Conservation (phyloP, 108 stramenopile genomes). For the Pseudonitzschia delicatissima region DNA sequence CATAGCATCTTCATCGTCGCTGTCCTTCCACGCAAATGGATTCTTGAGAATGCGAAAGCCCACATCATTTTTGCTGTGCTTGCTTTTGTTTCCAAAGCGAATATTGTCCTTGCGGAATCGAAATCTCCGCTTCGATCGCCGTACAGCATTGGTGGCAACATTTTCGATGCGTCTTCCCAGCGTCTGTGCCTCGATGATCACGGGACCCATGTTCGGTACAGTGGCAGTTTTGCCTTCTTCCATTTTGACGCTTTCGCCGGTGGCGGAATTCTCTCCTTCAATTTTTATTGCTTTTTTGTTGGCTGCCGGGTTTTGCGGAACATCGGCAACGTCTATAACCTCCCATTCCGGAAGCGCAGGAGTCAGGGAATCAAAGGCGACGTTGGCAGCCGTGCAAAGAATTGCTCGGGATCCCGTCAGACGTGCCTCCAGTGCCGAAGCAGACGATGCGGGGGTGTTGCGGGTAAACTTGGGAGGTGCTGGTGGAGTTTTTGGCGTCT, state of each 20-base stretch:
- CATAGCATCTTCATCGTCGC: constrained; percentile 19
- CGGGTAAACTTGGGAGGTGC: constrained; percentile 45
- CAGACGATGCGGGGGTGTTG: constrained; percentile 49
- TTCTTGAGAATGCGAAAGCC: constrained; percentile 18
- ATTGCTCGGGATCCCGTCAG: constrained; percentile 58
- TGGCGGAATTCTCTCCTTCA: constrained; percentile 11
- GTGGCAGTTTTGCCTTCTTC: not conserved
- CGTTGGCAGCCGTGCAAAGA: constrained; percentile 62
- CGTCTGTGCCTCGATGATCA: constrained; percentile 53
- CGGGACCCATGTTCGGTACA: constrained; percentile 58
- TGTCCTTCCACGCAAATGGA: constrained; percentile 36
- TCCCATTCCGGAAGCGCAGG: constrained; percentile 33
- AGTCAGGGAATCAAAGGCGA: constrained; percentile 56
- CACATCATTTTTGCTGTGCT: not conserved
- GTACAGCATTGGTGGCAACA: constrained; percentile 48
- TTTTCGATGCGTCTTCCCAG: constrained; percentile 54
- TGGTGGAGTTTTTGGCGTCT: not conserved
- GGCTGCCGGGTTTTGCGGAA: constrained; percentile 52
- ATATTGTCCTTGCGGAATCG: constrained; percentile 56
- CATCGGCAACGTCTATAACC: constrained; percentile 39
- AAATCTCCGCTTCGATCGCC: constrained; percentile 42
- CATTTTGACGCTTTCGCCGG: not conserved
- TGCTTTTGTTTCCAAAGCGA: constrained; percentile 7
- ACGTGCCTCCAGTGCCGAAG: constrained; percentile 51
- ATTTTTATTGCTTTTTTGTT: not conserved